Conservation (phyloP, 768 basidiomycete genomes). For the Paxillus involutus region DNA sequence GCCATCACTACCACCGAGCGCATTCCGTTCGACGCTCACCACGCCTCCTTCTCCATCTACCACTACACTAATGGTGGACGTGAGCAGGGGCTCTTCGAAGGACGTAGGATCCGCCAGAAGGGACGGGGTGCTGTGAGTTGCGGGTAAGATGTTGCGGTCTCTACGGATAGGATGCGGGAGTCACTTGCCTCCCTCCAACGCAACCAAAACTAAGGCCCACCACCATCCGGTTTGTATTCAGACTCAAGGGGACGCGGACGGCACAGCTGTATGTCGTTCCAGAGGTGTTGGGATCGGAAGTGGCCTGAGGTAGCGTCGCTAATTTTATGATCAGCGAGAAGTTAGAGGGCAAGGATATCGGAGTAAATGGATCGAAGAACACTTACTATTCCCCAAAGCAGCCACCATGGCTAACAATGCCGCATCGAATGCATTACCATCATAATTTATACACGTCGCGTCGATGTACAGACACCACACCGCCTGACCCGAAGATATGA, state of each 20-base stretch:
- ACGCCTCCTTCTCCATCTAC: constrained; percentile 41
- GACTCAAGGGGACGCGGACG: constrained; percentile 42
- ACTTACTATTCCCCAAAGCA: constrained; percentile 82
- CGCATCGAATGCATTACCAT: constrained; percentile 94
- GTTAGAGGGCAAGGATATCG: constrained; percentile 21
- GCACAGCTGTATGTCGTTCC: constrained; percentile 62
- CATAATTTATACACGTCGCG: constrained; percentile 94
- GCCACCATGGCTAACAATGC: constrained; percentile 84
- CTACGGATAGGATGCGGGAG: not conserved
- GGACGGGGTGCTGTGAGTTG: constrained; percentile 34
- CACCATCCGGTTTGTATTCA: constrained; percentile 27
- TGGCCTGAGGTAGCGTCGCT: constrained; percentile 75
- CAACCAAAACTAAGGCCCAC: constrained; percentile 26
- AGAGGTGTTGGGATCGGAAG: constrained; percentile 64
- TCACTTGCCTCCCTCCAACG: constrained; percentile 21
- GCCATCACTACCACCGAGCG: constrained; percentile 18
- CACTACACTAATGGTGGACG: constrained; percentile 65
- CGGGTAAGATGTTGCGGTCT: not conserved
- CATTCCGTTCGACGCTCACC: constrained; percentile 22
- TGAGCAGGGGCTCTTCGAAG: constrained; percentile 87
- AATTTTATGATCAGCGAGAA: not conserved
- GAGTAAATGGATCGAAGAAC: not conserved
- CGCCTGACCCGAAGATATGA: constrained; percentile 77
- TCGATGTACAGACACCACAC: constrained; percentile 97
- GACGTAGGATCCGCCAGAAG: constrained; percentile 83